Evolutionary conservation across 2,329 filamentous ascomycete genomes (phyloP), one percentile per base, ranked within the genome.

Genomic region (Monosporascus sp.): DNA sequence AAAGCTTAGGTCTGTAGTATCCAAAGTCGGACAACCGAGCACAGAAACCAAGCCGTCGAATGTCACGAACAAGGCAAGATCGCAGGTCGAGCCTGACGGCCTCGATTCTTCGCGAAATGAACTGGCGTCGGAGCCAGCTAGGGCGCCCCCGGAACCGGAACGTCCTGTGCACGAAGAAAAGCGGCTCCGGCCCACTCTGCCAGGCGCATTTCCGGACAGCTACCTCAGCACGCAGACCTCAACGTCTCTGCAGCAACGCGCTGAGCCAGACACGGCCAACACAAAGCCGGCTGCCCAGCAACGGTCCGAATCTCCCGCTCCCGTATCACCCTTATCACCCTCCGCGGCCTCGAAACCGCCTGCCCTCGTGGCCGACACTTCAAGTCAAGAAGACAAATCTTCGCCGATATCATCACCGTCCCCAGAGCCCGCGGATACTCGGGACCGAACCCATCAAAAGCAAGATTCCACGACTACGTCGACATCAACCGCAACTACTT

Each of bases 61-160:
- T 67, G 74, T 79, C 44, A 82, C 77, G 11, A 35, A 35, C 53
- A 78, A 79, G 59, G 79, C 84, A 1, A 85, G 83, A 57, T 73
- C 81, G 17, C 81, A 86, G 24, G 77, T 86, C 57, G 84, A 86
- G 51, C 75, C 90, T 14, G 88, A 90, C 62, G 86, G 88, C 58
- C 87, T 88, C 46, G 87, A 88, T 57, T 80, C 79, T 50, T 80
- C 80, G 5, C 77, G 77, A 8, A 72, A 73, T 1, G 76, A 77
- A 37, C 69, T 74, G n/a, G 48, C 59, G 14, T 55, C 65, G 5
- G 65, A 67, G 43, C 65, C 67, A 41, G 57, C 53, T 18, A 59
- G 54, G 17, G 50, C 63, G 25, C 53, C 64, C 36, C 56, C 63
- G 51, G 60, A 68, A 55, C 57, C 71, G 17, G 60, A 64, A 43